These are phyloP conservation scores for Penicillium sp. DNA, from an alignment of 2,329 filamentous ascomycete species.

Conservation along the genomic window DNA sequence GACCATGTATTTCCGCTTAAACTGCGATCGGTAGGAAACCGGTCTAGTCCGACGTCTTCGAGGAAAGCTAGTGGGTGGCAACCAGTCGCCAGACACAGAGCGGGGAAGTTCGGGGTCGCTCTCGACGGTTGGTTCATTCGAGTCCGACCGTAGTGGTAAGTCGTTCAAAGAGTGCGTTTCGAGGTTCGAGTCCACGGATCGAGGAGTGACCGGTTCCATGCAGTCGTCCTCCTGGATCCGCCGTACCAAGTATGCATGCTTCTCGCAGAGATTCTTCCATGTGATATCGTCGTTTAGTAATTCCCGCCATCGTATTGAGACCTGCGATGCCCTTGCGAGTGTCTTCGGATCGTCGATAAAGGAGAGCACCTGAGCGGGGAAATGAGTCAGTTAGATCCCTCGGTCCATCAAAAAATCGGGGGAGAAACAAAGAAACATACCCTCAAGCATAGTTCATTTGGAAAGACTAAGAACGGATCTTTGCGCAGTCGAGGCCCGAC, in stretches of 20 bases:
- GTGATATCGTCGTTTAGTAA: conserved; percentile 94
- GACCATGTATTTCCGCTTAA: conserved; percentile 95
- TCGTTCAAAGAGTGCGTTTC: conserved; percentile 25
- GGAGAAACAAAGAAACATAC: conserved; percentile 48
- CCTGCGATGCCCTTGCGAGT: conserved; percentile 87
- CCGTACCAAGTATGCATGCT: conserved; percentile 90
- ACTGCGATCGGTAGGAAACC: conserved; percentile 90
- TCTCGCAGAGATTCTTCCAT: conserved; percentile 96
- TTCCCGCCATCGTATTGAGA: conserved; percentile 93
- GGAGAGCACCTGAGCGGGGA: conserved; percentile 71
- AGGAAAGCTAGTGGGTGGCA: conserved; percentile 29
- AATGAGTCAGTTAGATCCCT: not conserved
- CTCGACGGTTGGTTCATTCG: conserved; percentile 43
- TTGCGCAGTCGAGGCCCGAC: conserved; percentile 93
- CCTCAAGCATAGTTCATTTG: conserved; percentile 87
- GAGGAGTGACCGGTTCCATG: conserved; percentile 36
- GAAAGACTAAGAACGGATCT: conserved; percentile 88
- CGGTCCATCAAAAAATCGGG: not conserved
- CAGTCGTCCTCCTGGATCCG: conserved; percentile 50
- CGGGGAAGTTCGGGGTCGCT: conserved; percentile 50
- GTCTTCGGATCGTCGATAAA: conserved; percentile 98
- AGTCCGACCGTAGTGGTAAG: conserved; percentile 4
- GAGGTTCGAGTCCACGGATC: conserved; percentile 23
- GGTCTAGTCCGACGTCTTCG: conserved; percentile 60
- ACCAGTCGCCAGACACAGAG: conserved; percentile 35